These are phyloP conservation scores for Exophiala sideris DNA, from an alignment of 2,329 filamentous ascomycete species.

Conservation along the genomic window DNA sequence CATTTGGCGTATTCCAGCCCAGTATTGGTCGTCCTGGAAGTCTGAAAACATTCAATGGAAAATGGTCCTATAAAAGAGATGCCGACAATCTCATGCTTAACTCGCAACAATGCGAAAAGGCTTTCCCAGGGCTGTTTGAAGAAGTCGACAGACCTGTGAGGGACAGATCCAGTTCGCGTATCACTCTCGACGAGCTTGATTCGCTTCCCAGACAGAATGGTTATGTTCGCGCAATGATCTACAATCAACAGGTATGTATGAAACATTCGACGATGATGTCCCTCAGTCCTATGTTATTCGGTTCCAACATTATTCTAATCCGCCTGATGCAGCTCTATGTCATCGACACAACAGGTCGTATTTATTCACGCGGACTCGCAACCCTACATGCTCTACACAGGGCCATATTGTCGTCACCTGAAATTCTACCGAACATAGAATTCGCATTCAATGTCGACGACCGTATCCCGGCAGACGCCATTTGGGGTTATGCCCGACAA, in stretches of 20 bases:
- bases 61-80: conserved; percentile 26
- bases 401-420: conserved; percentile 42
- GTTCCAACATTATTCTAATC: background rate
- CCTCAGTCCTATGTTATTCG: background rate
- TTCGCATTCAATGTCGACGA: conserved; percentile 50
- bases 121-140: conserved; percentile 30
- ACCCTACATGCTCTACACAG: conserved; percentile 49
- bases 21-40: conserved; percentile 1
- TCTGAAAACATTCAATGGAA: conserved; percentile 9
- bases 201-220: conserved; percentile 26
- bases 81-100: conserved; percentile 27
- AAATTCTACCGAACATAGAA: conserved; percentile 47
- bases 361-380: conserved; percentile 35
- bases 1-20: background rate
- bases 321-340: conserved; percentile 33
- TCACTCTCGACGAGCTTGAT: conserved; percentile 27
- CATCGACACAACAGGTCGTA: conserved; percentile 33
- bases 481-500: conserved; percentile 46
- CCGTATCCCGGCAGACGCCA: conserved; percentile 32
- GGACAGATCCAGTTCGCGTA: conserved; percentile 17
- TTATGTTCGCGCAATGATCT: conserved; percentile 37
- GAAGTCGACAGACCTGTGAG: conserved; percentile 28
- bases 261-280: background rate
- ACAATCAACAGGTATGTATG: conserved; percentile 30
- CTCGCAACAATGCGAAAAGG: conserved; percentile 27